These are phyloP conservation scores for Xylaria longipes DNA, from an alignment of 495 filamentous ascomycete species.

Conservation along the genomic window DNA sequence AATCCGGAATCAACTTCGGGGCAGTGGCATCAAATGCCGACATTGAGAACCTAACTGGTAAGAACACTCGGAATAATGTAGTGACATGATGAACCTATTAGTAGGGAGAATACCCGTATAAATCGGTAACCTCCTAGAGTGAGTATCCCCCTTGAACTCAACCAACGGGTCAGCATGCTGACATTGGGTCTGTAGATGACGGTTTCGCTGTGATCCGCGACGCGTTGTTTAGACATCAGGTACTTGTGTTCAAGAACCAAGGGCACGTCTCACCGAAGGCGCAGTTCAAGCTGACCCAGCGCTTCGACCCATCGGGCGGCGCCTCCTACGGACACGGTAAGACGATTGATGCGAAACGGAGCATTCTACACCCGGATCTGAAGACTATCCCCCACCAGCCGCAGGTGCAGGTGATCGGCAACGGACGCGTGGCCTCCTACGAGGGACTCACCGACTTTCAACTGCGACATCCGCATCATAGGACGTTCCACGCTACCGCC, in stretches of 20 bases:
- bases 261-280: conserved; percentile 64
- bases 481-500: conserved; percentile 69
- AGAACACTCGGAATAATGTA: conserved; percentile 36
- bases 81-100: conserved; percentile 27
- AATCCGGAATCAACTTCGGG: conserved; percentile 64
- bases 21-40: conserved; percentile 61
- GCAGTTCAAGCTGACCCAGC: conserved; percentile 72
- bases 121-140: conserved; percentile 63
- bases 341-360: conserved; percentile 68
- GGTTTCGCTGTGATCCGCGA: conserved; percentile 65
- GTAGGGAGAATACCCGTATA: conserved; percentile 57
- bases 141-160: conserved; percentile 36
- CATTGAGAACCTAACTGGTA: conserved; percentile 65
- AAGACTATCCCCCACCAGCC: conserved; percentile 81
- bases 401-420: conserved; percentile 80
- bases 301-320: conserved; percentile 67
- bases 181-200: conserved; percentile 50
- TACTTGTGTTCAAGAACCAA: conserved; percentile 74
- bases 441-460: conserved; percentile 71
- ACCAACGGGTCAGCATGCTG: conserved; percentile 4
- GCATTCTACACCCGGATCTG: conserved; percentile 75
- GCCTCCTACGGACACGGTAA: conserved; percentile 75
- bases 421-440: conserved; percentile 68
- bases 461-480: conserved; percentile 76
- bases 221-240: conserved; percentile 66